Percentiles rank a stretch among this genome's conserved stretches.
These are phyloP conservation scores for Achlya hypogyna DNA, from an alignment of 352 stramenopile genomes.

Conservation along the genomic window DNA sequence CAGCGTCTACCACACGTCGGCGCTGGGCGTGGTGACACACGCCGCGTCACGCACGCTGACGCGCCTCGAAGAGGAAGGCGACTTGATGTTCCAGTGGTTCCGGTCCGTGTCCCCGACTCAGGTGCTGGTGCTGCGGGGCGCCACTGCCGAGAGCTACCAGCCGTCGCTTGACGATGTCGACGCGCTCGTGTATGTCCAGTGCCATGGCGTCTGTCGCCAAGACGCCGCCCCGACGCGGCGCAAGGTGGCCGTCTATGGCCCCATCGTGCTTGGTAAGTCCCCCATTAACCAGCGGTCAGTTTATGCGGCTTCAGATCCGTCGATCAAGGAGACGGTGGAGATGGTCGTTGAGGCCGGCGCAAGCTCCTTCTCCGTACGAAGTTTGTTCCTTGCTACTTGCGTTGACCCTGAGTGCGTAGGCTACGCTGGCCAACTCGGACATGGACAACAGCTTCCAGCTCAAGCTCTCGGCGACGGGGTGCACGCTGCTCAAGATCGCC, in stretches of 20 bases:
- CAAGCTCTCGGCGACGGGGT: neutral
- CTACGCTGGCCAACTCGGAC: constrained; percentile 7
- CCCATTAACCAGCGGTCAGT: neutral
- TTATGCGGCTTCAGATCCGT: constrained; percentile 4
- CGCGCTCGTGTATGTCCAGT: neutral
- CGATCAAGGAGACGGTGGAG: neutral
- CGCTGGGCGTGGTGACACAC: neutral
- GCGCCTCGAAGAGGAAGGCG: constrained; percentile 3
- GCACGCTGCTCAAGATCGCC: constrained; percentile 5
- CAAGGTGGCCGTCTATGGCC: neutral
- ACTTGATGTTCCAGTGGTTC: constrained; percentile 10
- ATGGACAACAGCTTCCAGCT: constrained; percentile 14
- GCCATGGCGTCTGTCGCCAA: neutral
- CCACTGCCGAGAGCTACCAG: neutral
- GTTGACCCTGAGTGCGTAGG: neutral
- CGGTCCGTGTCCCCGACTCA: neutral
- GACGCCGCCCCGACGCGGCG: neutral
- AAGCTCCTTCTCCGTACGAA: constrained; percentile 1
- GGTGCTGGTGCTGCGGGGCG: neutral
- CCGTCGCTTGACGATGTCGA: constrained; percentile 10
- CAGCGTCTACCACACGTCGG: constrained; percentile 1
- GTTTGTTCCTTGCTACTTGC: neutral
- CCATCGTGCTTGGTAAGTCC: neutral
- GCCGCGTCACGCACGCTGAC: neutral
- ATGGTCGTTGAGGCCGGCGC: constrained; percentile 12